phyloP scores from a whole-genome alignment of 306 rosid genomes.

The Purshia tridentata region DNA sequence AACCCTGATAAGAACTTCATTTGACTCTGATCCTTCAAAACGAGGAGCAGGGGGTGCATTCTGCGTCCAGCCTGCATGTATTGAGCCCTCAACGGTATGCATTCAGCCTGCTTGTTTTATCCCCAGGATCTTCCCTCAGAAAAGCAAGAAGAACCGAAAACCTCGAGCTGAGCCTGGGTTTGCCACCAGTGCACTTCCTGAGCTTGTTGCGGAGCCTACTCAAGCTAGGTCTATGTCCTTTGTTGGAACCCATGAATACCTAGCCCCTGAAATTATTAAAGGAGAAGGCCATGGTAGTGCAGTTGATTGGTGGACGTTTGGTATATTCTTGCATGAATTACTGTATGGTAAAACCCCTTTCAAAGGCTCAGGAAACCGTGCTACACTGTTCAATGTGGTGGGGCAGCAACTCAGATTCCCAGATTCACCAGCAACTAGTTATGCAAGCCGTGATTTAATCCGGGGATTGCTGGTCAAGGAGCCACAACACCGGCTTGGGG shows the following conservation, averaged over 20 bases:
- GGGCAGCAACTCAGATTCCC: conserved; percentile 87
- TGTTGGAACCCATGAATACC: conserved; percentile 96
- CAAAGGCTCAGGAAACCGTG: conserved; percentile 95
- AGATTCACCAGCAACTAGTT: conserved; percentile 73
- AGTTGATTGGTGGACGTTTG: conserved; percentile 99
- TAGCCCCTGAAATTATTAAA: conserved; percentile 96
- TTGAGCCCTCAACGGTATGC: conserved; percentile 87
- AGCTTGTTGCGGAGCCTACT: conserved; percentile 98
- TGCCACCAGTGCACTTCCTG: conserved; percentile 70
- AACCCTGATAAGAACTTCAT: conserved; percentile 67
- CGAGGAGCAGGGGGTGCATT: conserved; percentile 74
- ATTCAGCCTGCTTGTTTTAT: conserved; percentile 94
- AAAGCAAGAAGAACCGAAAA: conserved; percentile 64
- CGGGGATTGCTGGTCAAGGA: conserved; percentile 84
- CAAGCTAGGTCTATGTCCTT: conserved; percentile 95
- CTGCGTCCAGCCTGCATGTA: conserved; percentile 95
- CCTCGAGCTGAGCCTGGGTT: conserved; percentile 64
- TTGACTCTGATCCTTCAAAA: conserved; percentile 78
- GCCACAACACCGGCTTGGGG: conserved; percentile 87
- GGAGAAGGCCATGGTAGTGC: conserved; percentile 99
- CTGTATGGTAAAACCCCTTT: conserved; percentile 96
- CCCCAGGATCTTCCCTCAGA: conserved; percentile 81
- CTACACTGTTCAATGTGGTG: conserved; percentile 88
- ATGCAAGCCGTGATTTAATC: conserved; percentile 80
- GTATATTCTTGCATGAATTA: conserved; percentile 90